Percentiles rank a stretch among this genome's conserved stretches.
phyloP scores from a whole-genome alignment of 2,329 filamentous ascomycete genomes.

The Xylaria sp. region DNA sequence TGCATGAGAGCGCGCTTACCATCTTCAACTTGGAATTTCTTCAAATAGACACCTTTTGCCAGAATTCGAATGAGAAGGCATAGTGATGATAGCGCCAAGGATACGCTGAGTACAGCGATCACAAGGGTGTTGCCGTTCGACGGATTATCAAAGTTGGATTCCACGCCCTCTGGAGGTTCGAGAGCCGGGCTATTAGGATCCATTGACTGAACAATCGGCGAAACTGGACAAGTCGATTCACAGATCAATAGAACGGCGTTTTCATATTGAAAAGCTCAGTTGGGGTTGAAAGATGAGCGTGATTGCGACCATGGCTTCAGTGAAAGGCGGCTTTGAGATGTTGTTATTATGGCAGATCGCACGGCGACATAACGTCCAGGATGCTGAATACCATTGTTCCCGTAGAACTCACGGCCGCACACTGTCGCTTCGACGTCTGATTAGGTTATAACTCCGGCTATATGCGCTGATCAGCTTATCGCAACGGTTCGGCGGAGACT shows the following conservation, averaged over 20 bases:
- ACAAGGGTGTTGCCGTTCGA: slow-evolving; percentile 26
- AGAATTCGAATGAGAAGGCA: slow-evolving; percentile 27
- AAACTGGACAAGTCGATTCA: background rate
- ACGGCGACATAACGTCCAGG: background rate
- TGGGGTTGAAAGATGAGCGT: too few species aligned
- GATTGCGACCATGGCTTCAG: background rate
- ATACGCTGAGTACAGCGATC: slow-evolving; percentile 12
- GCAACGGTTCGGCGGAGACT: background rate
- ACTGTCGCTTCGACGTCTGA: background rate
- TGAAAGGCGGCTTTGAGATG: background rate
- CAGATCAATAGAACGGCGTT: background rate
- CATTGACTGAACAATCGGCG: background rate
- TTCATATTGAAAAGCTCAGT: background rate
- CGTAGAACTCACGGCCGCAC: background rate
- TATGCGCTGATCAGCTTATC: background rate
- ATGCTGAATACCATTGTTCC: background rate
- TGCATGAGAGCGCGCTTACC: slow-evolving; percentile 3
- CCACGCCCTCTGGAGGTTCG: slow-evolving; percentile 26
- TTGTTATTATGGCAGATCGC: background rate
- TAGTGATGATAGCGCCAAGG: slow-evolving; percentile 22
- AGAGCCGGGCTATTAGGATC: slow-evolving; percentile 34
- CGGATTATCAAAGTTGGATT: slow-evolving; percentile 31
- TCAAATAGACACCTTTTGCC: slow-evolving; percentile 22
- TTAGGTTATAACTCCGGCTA: background rate
- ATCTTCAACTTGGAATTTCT: slow-evolving; percentile 24